Base-by-base conservation (phyloP, 371 early-diverging fungal genomes). In the Actinomucor elegans region DNA sequence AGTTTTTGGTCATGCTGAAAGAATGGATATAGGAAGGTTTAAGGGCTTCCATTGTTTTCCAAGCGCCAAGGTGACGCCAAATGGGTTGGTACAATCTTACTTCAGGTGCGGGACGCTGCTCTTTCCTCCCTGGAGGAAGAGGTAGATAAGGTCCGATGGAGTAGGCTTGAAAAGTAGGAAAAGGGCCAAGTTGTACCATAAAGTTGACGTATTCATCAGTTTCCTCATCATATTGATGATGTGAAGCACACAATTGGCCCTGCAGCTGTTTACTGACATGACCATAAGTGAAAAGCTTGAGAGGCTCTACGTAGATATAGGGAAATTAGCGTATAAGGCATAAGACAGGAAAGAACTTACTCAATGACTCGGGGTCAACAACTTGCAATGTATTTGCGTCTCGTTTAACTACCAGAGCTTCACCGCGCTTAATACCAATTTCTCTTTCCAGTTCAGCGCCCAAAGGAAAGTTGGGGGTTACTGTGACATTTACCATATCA, bases 391-490 rank as follows among this genome's bases (percentile, higher is more conserved):
- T 78, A 59, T 83, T 79, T 4, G 82, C 85, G 47, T 85, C 85
- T 21, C 81, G 71, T 37, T 77, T 75, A 1, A 77, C 66, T 2
- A 75, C 74, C 8, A 77, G 29, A 5, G 71, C 75, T 21, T 71
- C 65, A 3, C 73, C 73, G 20, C 64, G 61, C 15, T 48, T 56
- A n/a, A 75, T 50, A 2, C 71, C 71, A 0, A 64, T 63, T 48
- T 77, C 72, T 1, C 48, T 31, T 38, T 69, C 74, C 14, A 77
- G 47, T 4, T 27, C 20, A 23, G 52, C 53, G 3, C 80, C 66
- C 9, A 81, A 49, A 3, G 86, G 85, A 50, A 83, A 87, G 53
- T 83, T 81, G n/a, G 79, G 73, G 6, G 87, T 82, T 26, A 83
- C 69, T 15, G 85, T 81, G 1, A 87, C 85, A 32, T 78, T 81